Evolutionary conservation across 805 yeast species (phyloP).

Genomic region (Spathaspora passalidarum): DNA sequence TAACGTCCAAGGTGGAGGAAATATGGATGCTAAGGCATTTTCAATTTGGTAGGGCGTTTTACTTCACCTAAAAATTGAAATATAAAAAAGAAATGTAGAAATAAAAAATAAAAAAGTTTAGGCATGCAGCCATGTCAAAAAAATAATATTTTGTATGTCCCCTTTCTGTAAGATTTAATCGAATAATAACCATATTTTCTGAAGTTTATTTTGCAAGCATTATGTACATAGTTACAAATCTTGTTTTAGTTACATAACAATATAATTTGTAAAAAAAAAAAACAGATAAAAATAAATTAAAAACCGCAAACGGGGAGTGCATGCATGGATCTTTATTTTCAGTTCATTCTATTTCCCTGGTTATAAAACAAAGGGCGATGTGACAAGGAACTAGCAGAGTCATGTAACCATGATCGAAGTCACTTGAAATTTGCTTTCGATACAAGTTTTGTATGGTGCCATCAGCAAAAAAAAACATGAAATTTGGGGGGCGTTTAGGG

Average conservation of each 20-base stretch:
- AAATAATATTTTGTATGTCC: neutral
- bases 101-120: neutral
- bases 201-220: neutral
- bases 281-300: neutral
- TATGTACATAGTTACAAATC: neutral
- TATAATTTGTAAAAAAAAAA: neutral
- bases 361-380: neutral
- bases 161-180: neutral
- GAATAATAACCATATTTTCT: neutral
- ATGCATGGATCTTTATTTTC: neutral
- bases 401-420: neutral
- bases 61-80: neutral
- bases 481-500: constrained; percentile 1
- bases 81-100: neutral
- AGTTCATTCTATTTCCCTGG: neutral
- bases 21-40: neutral
- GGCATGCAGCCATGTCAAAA: neutral
- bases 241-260: neutral
- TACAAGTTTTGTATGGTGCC: neutral
- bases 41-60: neutral
- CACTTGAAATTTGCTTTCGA: neutral
- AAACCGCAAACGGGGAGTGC: neutral
- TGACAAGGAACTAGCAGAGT: neutral
- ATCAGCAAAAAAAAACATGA: neutral
- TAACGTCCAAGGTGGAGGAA: too few species aligned